phyloP scores from a whole-genome alignment of 2,329 filamentous ascomycete genomes.

The Bipolaris sorokiniana region DNA sequence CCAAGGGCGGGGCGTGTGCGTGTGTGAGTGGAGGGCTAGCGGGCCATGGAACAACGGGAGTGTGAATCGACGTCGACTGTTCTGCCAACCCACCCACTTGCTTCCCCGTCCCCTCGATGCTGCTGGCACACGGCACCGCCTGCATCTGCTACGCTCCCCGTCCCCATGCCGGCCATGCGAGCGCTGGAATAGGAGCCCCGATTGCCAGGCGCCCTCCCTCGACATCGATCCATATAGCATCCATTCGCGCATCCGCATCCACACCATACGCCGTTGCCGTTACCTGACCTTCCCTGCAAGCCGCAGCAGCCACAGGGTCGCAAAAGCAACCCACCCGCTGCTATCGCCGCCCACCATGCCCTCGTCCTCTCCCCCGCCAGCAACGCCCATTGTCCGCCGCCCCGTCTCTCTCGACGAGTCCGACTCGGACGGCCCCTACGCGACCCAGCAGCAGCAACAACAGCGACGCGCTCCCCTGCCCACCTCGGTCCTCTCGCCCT shows the following conservation, averaged over 20 bases:
- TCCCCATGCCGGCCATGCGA: conserved; percentile 36
- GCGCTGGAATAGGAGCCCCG: neutral
- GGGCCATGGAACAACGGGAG: conserved; percentile 5
- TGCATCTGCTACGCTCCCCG: conserved; percentile 15
- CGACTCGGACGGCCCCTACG: conserved; percentile 51
- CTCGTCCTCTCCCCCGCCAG: conserved; percentile 42
- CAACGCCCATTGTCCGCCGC: conserved; percentile 39
- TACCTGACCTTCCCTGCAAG: conserved; percentile 14
- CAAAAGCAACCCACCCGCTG: conserved; percentile 13
- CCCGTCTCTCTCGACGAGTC: conserved; percentile 39
- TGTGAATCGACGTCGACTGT: conserved; percentile 13
- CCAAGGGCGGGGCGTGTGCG: conserved; percentile 6
- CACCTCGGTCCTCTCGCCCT: conserved; percentile 28
- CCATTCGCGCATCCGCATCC: neutral
- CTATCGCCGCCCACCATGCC: conserved; percentile 31
- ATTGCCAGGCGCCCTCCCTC: neutral
- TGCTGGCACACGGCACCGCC: neutral
- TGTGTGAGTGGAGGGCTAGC: neutral
- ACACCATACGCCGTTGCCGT: conserved; percentile 2
- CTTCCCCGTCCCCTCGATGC: neutral
- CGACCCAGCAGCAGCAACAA: conserved; percentile 42
- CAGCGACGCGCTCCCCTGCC: conserved; percentile 48
- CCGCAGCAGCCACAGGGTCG: conserved; percentile 14
- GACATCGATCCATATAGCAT: neutral
- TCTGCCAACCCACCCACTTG: neutral